Conservation (phyloP, 805 yeast species). For the Lipomyces chichibuensis region DNA sequence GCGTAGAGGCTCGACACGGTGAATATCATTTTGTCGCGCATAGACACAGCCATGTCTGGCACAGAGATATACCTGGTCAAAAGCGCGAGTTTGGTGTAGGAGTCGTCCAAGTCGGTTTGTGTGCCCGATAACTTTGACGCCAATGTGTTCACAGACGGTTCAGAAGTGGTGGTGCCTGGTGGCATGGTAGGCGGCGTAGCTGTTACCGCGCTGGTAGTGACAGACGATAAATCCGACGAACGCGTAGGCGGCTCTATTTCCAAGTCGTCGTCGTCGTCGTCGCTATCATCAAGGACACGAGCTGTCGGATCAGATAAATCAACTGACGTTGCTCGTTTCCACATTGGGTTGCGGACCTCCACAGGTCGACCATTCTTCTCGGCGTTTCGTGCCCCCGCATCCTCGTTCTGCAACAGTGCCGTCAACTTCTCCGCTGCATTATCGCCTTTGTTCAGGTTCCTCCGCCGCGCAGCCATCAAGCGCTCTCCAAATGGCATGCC, state of each 20-base stretch:
- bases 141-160: neutral
- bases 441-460: neutral
- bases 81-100: slow-evolving; percentile 10
- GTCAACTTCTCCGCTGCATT: neutral
- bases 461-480: neutral
- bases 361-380: neutral
- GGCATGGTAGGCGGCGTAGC: neutral
- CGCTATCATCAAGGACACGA: neutral
- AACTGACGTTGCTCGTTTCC: neutral
- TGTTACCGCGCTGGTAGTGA: neutral
- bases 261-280: slow-evolving; percentile 18
- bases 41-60: slow-evolving; percentile 44
- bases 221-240: neutral
- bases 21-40: slow-evolving; percentile 58
- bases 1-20: slow-evolving; percentile 64
- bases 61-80: slow-evolving; percentile 50
- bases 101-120: slow-evolving; percentile 19
- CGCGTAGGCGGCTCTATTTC: slow-evolving; percentile 14
- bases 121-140: slow-evolving; percentile 16
- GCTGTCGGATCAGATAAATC: neutral
- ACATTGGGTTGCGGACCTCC: neutral
- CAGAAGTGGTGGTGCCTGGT: neutral
- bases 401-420: neutral
- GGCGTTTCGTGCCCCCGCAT: neutral
- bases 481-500: neutral